Conservation (phyloP, 805 yeast species). For the Candida methanosorbosa region DNA sequence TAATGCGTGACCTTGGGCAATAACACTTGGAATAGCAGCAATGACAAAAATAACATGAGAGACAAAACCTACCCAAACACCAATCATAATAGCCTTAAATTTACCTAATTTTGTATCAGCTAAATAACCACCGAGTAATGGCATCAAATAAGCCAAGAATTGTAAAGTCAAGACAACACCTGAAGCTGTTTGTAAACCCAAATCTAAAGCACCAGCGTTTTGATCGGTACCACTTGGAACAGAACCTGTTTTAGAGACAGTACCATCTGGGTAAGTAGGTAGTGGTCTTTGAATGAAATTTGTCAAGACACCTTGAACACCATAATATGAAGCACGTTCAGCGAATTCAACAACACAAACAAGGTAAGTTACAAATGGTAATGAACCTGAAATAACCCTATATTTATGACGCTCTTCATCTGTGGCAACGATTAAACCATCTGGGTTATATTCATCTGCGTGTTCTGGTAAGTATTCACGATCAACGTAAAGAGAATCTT, state of each 20-base stretch:
- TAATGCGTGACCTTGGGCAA: slow-evolving; percentile 27
- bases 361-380: slow-evolving; percentile 16
- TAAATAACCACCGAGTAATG: slow-evolving; percentile 41
- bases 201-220: slow-evolving; percentile 40
- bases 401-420: slow-evolving; percentile 24
- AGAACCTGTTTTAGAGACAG: slow-evolving; percentile 31
- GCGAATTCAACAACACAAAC: slow-evolving; percentile 36
- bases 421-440: slow-evolving; percentile 15
- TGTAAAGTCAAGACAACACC: slow-evolving; percentile 36
- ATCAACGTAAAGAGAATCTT: too few relatives aligned
- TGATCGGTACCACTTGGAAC: slow-evolving; percentile 26
- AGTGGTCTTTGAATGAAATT: slow-evolving; percentile 44
- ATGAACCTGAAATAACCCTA: slow-evolving; percentile 29
- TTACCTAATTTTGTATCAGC: slow-evolving; percentile 43
- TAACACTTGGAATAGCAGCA: slow-evolving; percentile 32
- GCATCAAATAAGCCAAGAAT: slow-evolving; percentile 40
- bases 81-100: slow-evolving; percentile 37
- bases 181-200: slow-evolving; percentile 36
- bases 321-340: slow-evolving; percentile 47
- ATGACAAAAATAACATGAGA: slow-evolving; percentile 38
- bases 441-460: slow-evolving; percentile 22
- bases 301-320: slow-evolving; percentile 36
- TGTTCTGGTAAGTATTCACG: slow-evolving; percentile 14
- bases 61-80: slow-evolving; percentile 34
- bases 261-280: slow-evolving; percentile 39